A percentile compares a stretch with the other conserved stretches of the same genome.
Conservation (phyloP, 2,329 filamentous ascomycete species). For the Phaeosphaeria sp. region DNA sequence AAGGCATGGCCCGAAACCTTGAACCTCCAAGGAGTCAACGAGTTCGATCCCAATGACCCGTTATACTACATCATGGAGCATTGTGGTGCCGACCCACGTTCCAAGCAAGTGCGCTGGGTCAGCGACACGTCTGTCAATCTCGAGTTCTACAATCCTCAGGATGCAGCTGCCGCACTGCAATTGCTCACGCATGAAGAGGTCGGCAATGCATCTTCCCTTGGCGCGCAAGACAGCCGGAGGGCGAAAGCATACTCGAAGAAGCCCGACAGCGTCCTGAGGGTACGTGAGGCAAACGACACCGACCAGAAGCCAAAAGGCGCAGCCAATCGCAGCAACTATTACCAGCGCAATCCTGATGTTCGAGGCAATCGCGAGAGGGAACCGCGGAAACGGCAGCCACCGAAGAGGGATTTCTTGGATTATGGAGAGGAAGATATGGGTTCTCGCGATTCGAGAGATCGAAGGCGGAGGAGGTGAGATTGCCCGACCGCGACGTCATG, state of each 20-base stretch:
- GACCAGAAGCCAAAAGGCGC: conserved; percentile 85
- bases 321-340: conserved; percentile 84
- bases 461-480: conserved; percentile 30
- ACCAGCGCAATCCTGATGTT: conserved; percentile 88
- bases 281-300: conserved; percentile 75
- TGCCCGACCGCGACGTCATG: background rate
- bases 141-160: conserved; percentile 68
- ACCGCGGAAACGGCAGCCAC: conserved; percentile 60
- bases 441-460: conserved; percentile 28
- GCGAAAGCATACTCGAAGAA: conserved; percentile 72
- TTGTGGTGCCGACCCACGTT: conserved; percentile 65
- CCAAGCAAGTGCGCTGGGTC: conserved; percentile 80
- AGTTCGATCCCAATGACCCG: conserved; percentile 80
- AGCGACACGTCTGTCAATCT: conserved; percentile 92
- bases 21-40: conserved; percentile 84
- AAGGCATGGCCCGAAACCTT: conserved; percentile 67
- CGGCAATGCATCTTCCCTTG: conserved; percentile 49
- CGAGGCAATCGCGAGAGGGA: conserved; percentile 65
- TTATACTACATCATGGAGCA: conserved; percentile 75
- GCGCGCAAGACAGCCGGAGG: conserved; percentile 67
- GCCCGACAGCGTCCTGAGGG: conserved; percentile 71
- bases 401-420: conserved; percentile 34
- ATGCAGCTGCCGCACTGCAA: conserved; percentile 62
- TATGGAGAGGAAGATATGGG: conserved; percentile 37
- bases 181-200: conserved; percentile 61